Evolutionary conservation across 2,329 filamentous ascomycete genomes (phyloP).

Genomic region (Neonectria hederae): DNA sequence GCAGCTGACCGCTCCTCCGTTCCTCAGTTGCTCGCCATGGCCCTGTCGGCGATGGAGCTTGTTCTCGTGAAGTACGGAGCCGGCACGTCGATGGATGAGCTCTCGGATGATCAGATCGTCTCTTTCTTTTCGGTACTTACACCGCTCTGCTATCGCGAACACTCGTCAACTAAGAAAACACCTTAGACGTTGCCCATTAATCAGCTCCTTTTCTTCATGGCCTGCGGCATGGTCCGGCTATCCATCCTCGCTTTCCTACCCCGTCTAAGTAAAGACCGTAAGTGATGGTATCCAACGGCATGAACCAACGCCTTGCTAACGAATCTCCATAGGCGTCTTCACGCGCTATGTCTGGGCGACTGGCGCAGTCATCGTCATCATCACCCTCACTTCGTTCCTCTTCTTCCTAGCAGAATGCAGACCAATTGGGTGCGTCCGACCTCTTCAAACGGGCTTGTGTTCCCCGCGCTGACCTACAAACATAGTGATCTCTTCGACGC

Average conservation of each 20-base stretch:
- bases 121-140: slow-evolving; percentile 32
- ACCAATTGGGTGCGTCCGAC: slow-evolving; percentile 27
- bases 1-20: slow-evolving; percentile 1
- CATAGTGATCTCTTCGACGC: slow-evolving; percentile 33
- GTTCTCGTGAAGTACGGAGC: slow-evolving; percentile 28
- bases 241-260: slow-evolving; percentile 37
- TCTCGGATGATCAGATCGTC: slow-evolving; percentile 17
- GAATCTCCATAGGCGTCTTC: slow-evolving; percentile 21
- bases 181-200: slow-evolving; percentile 27
- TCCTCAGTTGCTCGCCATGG: slow-evolving; percentile 24
- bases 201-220: slow-evolving; percentile 33
- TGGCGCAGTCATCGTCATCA: slow-evolving; percentile 18
- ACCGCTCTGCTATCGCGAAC: too few species aligned
- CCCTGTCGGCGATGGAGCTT: slow-evolving; percentile 31
- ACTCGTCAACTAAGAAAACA: neutral
- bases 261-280: slow-evolving; percentile 34
- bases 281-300: neutral
- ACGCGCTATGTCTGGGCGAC: slow-evolving; percentile 27
- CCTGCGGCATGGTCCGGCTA: slow-evolving; percentile 34
- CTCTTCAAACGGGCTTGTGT: neutral
- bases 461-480: neutral
- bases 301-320: neutral
- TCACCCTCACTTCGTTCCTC: slow-evolving; percentile 30
- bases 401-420: slow-evolving; percentile 36
- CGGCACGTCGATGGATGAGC: slow-evolving; percentile 30